Evolutionary conservation across 2,329 filamentous ascomycete species (phyloP).

Genomic region (Albophoma yamanashiensis): DNA sequence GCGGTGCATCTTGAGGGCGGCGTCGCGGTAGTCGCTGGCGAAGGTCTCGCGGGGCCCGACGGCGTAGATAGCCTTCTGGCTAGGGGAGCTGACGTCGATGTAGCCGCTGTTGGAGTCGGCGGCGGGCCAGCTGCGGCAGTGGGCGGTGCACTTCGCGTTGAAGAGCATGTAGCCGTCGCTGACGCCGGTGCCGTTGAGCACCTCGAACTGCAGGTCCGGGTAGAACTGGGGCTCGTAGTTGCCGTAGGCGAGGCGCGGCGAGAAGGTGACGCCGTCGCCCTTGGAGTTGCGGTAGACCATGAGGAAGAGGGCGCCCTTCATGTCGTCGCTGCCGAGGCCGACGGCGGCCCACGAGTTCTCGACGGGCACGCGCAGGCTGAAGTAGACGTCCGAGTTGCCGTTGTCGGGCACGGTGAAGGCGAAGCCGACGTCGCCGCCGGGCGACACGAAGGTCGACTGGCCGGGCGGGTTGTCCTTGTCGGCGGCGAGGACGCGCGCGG

Average conservation of each 20-base stretch:
- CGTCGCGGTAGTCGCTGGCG: conserved; percentile 29
- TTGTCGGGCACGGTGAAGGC: conserved; percentile 38
- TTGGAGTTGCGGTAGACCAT: conserved; percentile 39
- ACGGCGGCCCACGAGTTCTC: conserved; percentile 41
- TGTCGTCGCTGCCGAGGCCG: conserved; percentile 41
- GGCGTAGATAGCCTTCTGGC: conserved; percentile 44
- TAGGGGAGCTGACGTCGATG: conserved; percentile 37
- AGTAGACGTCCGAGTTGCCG: conserved; percentile 37
- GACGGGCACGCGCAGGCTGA: conserved; percentile 38
- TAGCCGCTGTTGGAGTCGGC: conserved; percentile 22
- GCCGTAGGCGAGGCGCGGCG: conserved; percentile 38
- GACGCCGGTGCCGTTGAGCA: conserved; percentile 37
- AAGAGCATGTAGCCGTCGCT: conserved; percentile 34
- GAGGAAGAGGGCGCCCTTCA: conserved; percentile 41
- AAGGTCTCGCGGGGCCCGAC: conserved; percentile 36
- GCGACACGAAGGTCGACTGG: conserved; percentile 33
- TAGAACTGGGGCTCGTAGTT: conserved; percentile 41
- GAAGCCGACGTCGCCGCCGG: conserved; percentile 34
- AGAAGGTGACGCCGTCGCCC: conserved; percentile 42
- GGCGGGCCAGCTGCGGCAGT: conserved; percentile 39
- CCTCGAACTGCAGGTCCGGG: conserved; percentile 29
- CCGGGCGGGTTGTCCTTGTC: conserved; percentile 15
- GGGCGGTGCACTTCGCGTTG: conserved; percentile 36
- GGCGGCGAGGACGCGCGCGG: conserved; percentile 13
- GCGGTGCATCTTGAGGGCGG: conserved; percentile 39